A percentile compares a stretch with the other conserved stretches of the same genome.
Conservation (phyloP, 108 stramenopile species). For the Mayamaea pseudoterrestris region DNA sequence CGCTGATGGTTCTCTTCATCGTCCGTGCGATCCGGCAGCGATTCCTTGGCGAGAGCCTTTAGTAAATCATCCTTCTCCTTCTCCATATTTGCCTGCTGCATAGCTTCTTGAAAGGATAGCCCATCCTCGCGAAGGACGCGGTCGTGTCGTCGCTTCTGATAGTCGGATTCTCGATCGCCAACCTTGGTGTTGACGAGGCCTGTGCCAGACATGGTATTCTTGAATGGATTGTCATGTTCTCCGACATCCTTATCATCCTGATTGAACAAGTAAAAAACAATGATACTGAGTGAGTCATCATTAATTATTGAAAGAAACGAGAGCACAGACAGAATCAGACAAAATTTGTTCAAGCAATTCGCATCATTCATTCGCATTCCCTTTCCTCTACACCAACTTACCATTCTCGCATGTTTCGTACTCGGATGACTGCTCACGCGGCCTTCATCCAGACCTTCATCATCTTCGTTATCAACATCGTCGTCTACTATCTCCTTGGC, state of each 20-base stretch:
- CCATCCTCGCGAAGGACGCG: conserved; percentile 67
- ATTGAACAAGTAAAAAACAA: not conserved
- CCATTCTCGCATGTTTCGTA: not conserved
- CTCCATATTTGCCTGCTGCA: conserved; percentile 63
- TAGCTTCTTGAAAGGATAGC: conserved; percentile 78
- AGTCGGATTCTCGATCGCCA: conserved; percentile 76
- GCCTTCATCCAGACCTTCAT: conserved; percentile 33
- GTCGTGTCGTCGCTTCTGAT: conserved; percentile 72
- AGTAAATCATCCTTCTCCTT: conserved; percentile 55
- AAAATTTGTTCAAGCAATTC: no score
- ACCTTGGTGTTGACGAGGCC: conserved; percentile 76
- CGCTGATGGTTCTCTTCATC: conserved; percentile 12
- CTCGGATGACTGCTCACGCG: conserved; percentile 3
- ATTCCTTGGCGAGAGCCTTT: conserved; percentile 26
- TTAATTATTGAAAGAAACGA: not conserved
- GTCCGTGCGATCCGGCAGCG: not conserved
- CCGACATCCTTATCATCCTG: conserved; percentile 27
- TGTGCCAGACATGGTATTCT: conserved; percentile 45
- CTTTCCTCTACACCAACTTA: no score
- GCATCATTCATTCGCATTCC: no score
- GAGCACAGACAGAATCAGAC: not conserved
- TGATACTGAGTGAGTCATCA: not conserved
- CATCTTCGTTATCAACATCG: conserved; percentile 13
- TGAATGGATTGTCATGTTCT: conserved; percentile 58
- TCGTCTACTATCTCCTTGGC: conserved; percentile 31